Percentiles rank a stretch among this genome's conserved stretches.
Evolutionary conservation across 2,329 filamentous ascomycete genomes (phyloP).

Genomic region (Cladobotryum protrusum): DNA sequence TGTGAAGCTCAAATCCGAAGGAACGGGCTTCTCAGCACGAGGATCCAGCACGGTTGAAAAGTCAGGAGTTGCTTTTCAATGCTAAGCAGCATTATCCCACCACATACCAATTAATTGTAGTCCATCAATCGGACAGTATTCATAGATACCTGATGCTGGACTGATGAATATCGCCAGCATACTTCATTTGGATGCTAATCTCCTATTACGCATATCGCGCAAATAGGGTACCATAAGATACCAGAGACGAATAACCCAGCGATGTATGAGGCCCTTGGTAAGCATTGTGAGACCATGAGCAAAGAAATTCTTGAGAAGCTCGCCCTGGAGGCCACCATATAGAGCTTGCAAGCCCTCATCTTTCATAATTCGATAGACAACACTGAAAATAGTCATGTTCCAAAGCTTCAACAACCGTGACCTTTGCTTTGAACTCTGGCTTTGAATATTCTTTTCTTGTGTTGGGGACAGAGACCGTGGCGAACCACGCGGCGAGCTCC

Average conservation of each 20-base stretch:
- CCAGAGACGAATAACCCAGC: constrained; percentile 64
- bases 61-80: constrained; percentile 74
- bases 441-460: constrained; percentile 10
- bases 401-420: constrained; percentile 18
- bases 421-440: constrained; percentile 3
- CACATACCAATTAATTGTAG: too few relatives aligned
- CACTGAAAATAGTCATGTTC: constrained; percentile 53
- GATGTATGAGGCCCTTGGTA: constrained; percentile 72
- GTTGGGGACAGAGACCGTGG: constrained; percentile 7
- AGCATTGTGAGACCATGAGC: constrained; percentile 83
- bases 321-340: constrained; percentile 70
- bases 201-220: constrained; percentile 15
- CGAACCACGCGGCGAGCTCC: constrained; percentile 35
- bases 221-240: constrained; percentile 40
- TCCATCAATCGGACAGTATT: too few relatives aligned
- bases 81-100: constrained; percentile 36
- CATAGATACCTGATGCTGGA: too few relatives aligned
- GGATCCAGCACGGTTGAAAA: constrained; percentile 78
- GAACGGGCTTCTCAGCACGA: constrained; percentile 87
- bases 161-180: too few relatives aligned
- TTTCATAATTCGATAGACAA: constrained; percentile 51
- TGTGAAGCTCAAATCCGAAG: constrained; percentile 75
- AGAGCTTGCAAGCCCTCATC: constrained; percentile 62
- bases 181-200: constrained; percentile 10
- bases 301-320: constrained; percentile 78